Conservation (phyloP, 352 stramenopile species). For the Achlya hypogyna region DNA sequence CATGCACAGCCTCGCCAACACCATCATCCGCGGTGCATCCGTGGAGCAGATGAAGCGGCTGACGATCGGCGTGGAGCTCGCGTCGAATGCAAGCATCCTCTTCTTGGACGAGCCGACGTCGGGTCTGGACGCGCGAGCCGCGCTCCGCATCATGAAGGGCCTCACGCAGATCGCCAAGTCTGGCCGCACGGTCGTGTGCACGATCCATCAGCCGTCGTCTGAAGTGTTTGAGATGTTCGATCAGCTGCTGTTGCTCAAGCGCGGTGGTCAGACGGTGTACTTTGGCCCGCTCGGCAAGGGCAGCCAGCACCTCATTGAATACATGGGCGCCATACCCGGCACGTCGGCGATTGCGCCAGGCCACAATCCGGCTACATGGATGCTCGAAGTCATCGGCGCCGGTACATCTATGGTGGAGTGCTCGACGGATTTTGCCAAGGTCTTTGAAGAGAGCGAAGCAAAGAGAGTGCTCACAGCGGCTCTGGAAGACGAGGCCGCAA, state of each 20-base stretch:
- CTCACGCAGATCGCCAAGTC: slow-evolving; percentile 78
- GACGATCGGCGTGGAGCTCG: slow-evolving; percentile 87
- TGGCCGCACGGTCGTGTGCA: slow-evolving; percentile 80
- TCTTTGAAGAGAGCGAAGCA: slow-evolving; percentile 31
- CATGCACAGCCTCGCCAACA: slow-evolving; percentile 48
- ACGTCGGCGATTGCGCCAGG: slow-evolving; percentile 26
- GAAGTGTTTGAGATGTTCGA: slow-evolving; percentile 89
- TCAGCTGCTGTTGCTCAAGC: slow-evolving; percentile 75
- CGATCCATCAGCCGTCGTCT: slow-evolving; percentile 88
- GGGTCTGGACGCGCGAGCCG: slow-evolving; percentile 79
- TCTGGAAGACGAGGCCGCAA: slow-evolving; percentile 36
- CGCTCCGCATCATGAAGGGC: slow-evolving; percentile 81
- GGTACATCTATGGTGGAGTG: slow-evolving; percentile 27
- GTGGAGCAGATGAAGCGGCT: slow-evolving; percentile 58
- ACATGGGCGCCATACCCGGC: slow-evolving; percentile 29
- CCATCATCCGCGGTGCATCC: slow-evolving; percentile 45
- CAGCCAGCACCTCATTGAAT: slow-evolving; percentile 36
- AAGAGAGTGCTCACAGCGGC: slow-evolving; percentile 31
- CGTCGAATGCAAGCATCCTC: slow-evolving; percentile 75
- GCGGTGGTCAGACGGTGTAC: slow-evolving; percentile 47
- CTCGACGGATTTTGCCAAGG: slow-evolving; percentile 28
- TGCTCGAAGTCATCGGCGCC: slow-evolving; percentile 58
- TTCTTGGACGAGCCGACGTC: slow-evolving; percentile 89
- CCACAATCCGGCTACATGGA: slow-evolving; percentile 80
- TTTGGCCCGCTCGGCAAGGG: slow-evolving; percentile 41